These are phyloP conservation scores for Lipomyces sp. DNA, from an alignment of 805 yeast species.

Conservation along the genomic window DNA sequence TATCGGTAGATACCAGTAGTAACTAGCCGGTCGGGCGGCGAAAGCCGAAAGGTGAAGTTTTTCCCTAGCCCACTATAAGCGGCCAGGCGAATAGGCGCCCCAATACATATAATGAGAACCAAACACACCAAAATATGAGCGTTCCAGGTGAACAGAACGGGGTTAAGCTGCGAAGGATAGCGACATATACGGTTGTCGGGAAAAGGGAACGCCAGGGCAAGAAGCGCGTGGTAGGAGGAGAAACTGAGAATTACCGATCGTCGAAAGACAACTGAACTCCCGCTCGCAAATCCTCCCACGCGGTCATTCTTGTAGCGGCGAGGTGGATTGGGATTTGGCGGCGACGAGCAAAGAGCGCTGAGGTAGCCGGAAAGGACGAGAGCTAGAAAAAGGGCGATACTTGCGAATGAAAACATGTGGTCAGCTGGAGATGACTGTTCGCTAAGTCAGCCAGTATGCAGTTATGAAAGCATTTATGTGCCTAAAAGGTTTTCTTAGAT, in stretches of 20 bases:
- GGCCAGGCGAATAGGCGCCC: neutral
- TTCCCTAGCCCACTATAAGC: neutral
- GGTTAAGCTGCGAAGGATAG: neutral
- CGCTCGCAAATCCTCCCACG: neutral
- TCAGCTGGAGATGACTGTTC: too few species aligned
- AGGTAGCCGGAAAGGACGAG: neutral
- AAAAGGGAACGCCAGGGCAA: neutral
- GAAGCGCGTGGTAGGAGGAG: neutral
- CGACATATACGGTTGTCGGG: neutral
- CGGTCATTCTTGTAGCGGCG: neutral
- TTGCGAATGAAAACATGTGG: neutral
- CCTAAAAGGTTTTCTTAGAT: too few species aligned
- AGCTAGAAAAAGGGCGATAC: neutral
- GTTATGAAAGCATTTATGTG: too few species aligned
- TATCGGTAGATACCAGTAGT: neutral
- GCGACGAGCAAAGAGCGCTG: slow-evolving; percentile 1
- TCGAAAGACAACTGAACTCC: neutral
- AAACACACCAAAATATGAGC: neutral
- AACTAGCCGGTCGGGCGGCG: neutral
- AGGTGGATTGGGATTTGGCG: neutral
- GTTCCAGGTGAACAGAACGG: slow-evolving; percentile 3
- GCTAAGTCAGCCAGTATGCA: too few species aligned
- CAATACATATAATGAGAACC: neutral
- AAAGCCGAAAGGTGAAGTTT: neutral
- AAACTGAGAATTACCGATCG: neutral